Base-by-base conservation (phyloP, 2,329 filamentous ascomycete genomes). In the Daldinia eschscholtzii region DNA sequence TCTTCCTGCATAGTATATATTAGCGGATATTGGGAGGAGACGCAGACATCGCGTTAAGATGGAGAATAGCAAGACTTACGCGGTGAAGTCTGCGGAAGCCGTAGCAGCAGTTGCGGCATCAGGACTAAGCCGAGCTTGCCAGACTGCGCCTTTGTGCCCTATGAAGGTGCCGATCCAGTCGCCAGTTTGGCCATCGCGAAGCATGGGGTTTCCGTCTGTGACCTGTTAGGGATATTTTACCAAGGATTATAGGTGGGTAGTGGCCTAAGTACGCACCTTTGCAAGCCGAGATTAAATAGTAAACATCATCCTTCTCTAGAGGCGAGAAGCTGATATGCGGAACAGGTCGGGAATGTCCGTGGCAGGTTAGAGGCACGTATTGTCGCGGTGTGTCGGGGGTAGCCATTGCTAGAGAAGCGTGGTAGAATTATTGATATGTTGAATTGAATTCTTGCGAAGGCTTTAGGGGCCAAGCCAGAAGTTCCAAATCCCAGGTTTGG, bases 131-230 rank as follows among this genome's bases (percentile, higher is more conserved):
- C 94, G 89, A 61, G 94, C 93, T 83, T 98, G 94, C 94, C 96
- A 99, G 67, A 98, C 95, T 41, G 96, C 96, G 70, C 96, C 96
- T 83, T 99, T 98, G 84, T 99, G 96, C 44, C 96, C 96, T 76
- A 99, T 91, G 79, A 98, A 98, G 41, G 96, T 98, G 56, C 96
- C 96, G 75, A 98, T 98, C 93, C 94, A 98, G 81, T 98, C 94
- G 66, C 96, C 96, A 55, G 95, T 99, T 69, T 97, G 88, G 70
- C 96, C 96, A 83, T 98, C 93, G 73, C 96, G 93, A 75, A 99
- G 91, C 94, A 98, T 98, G 57, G 96, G 96, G 80, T 98, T 98
- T 78, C 95, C 95, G 85, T 99, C 96, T 94, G 80, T 62, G 67
- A 75, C 28, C 63, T n/a, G n/a, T 20, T 23, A 12, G 12, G 37